Conservation (phyloP, 768 basidiomycete species). For the Lentinula aciculospora region DNA sequence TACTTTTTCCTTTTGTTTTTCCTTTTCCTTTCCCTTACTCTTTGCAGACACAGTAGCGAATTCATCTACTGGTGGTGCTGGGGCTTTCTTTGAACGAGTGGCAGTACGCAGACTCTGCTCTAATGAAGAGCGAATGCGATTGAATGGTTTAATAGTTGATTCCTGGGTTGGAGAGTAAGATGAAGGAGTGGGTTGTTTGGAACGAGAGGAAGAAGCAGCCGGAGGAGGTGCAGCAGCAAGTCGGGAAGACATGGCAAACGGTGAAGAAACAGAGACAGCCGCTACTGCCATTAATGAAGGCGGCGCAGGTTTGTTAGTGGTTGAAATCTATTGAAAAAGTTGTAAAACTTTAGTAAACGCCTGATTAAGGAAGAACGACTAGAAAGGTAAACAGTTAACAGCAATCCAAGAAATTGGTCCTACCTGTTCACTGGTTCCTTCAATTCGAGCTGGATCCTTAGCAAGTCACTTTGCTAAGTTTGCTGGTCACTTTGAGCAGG, state of each 20-base stretch:
- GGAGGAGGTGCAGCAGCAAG: slow-evolving; percentile 18
- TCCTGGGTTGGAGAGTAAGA: slow-evolving; percentile 26
- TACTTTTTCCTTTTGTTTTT: slow-evolving; percentile 28
- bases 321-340: background rate
- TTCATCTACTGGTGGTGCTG: slow-evolving; percentile 31
- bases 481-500: background rate
- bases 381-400: slow-evolving; percentile 3
- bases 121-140: slow-evolving; percentile 59
- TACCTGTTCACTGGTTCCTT: background rate
- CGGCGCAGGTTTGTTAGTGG: background rate
- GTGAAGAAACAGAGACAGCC: slow-evolving; percentile 33
- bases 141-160: slow-evolving; percentile 47
- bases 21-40: slow-evolving; percentile 42
- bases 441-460: background rate
- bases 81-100: slow-evolving; percentile 48
- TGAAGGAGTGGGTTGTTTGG: slow-evolving; percentile 28
- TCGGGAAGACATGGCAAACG: slow-evolving; percentile 30
- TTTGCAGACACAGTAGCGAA: slow-evolving; percentile 33
- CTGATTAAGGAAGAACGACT: background rate
- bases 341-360: background rate
- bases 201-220: slow-evolving; percentile 36
- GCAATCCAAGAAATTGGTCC: background rate
- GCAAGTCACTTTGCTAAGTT: background rate
- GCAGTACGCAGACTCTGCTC: slow-evolving; percentile 64
- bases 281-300: slow-evolving; percentile 8